Evolutionary conservation across 2,329 filamentous ascomycete genomes (phyloP), one percentile per base, ranked within the genome.

Genomic region (Fusarium brevicatenulatum): DNA sequence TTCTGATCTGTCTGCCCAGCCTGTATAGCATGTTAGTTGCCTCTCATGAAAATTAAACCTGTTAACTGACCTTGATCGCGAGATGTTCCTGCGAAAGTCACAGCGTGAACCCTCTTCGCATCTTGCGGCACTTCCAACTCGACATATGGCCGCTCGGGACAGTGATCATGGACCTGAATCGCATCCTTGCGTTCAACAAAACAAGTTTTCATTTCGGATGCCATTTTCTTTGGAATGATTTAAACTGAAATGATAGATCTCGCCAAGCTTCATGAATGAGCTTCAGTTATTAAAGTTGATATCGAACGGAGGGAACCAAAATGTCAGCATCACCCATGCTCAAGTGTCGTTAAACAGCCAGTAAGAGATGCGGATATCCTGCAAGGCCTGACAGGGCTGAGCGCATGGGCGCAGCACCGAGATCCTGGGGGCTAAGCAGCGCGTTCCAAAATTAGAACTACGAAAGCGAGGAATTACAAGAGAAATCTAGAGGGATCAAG

Each of bases 141-240:
- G 5, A 75, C 36, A 15, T 75, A 75, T 4, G 72, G 57, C 8
- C 55, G 43, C 7, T 73, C 62, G 0, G 72, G 72, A 9, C 72
- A 75, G 18, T 71, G 66, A 2, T 73, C 62, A 4, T 75, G 72
- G n/a, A 71, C 42, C 40, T 75, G 59, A 4, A 73, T 37, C 2
- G 64, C 40, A 5, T 73, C 66, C 5, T 57, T 71, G 18, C 69
- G 69, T 28, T 58, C 60, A 3, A 52, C 72, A 16, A 21, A 23
- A 16, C 49, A 61, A 16, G 58, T 56, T 57, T 67, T 72, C 7
- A 43, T 64, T 2, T 12, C 40, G 0, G 42, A 11, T 11, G 54
- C n/a, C 64, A 74, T 74, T 2, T 30, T 32, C 3, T 2, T n/a
- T 3, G 3, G 1, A 25, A 9, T 16, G 2, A 15, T 16, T 6